phyloP scores from a whole-genome alignment of 208 protist genomes.

The Crithidia brevicula region DNA sequence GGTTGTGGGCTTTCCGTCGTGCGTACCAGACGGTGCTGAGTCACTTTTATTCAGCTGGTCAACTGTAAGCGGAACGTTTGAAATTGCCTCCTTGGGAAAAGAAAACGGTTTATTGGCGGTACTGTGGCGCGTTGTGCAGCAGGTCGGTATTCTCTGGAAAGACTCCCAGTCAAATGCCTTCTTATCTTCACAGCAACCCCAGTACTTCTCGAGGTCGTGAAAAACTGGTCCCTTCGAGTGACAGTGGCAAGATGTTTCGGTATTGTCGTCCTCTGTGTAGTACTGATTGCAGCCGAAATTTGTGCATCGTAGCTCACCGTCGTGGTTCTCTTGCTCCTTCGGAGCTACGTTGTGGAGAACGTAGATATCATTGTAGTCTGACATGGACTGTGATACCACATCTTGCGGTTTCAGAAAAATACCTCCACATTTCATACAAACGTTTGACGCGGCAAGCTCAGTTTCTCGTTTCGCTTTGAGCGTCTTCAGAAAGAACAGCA shows the following conservation, averaged over 20 bases:
- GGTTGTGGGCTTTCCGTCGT: conserved; percentile 32
- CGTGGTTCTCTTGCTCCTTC: conserved; percentile 19
- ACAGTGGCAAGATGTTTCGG: conserved; percentile 64
- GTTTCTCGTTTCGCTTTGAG: conserved; percentile 48
- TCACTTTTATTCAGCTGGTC: conserved; percentile 31
- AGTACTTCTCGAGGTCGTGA: conserved; percentile 87
- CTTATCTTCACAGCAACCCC: conserved; percentile 70
- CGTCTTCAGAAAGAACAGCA: conserved; percentile 40
- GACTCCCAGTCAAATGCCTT: conserved; percentile 87
- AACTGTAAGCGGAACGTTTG: conserved; percentile 49
- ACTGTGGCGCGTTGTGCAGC: conserved; percentile 53
- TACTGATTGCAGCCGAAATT: conserved; percentile 83
- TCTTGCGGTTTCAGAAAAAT: conserved; percentile 51
- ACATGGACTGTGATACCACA: conserved; percentile 42
- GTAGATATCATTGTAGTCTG: conserved; percentile 82
- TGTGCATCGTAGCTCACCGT: conserved; percentile 65
- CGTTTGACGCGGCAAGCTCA: conserved; percentile 25
- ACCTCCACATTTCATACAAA: conserved; percentile 63
- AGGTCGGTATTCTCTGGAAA: conserved; percentile 77
- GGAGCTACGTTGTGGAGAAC: conserved; percentile 49
- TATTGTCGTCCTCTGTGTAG: conserved; percentile 75
- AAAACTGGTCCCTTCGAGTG: conserved; percentile 79
- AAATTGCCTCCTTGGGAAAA: conserved; percentile 48
- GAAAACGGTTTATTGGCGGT: conserved; percentile 55
- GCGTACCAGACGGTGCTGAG: background rate